Conservation (phyloP, 1,139 yeast genomes). For the Diutina siamensis region DNA sequence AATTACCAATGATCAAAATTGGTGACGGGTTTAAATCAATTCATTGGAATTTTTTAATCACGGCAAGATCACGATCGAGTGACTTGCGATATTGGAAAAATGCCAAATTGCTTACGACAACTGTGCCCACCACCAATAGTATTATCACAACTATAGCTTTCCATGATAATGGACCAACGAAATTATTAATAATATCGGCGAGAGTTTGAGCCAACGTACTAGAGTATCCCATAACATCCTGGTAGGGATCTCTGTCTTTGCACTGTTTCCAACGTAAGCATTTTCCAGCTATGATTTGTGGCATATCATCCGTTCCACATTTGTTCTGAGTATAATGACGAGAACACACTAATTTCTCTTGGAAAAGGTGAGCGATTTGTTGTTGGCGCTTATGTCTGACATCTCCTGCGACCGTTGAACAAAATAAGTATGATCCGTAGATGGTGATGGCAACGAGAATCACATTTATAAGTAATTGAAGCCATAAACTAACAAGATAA, state of each 20-base stretch:
- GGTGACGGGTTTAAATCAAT: background rate
- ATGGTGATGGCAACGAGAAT: background rate
- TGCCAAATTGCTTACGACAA: background rate
- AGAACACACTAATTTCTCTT: background rate
- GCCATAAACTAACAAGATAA: background rate
- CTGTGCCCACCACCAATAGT: background rate
- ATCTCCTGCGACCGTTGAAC: background rate
- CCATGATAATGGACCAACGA: background rate
- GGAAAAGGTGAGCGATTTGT: constrained; percentile 1
- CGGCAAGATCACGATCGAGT: background rate
- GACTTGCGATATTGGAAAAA: background rate
- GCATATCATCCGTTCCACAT: constrained; percentile 2
- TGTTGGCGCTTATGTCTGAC: constrained; percentile 2
- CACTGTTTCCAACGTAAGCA: background rate
- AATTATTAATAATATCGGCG: background rate
- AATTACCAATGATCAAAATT: too few relatives aligned
- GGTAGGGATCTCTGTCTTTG: background rate
- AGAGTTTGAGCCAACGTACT: background rate
- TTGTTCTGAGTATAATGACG: background rate
- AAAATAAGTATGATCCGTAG: background rate
- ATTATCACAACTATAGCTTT: background rate
- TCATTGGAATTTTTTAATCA: background rate
- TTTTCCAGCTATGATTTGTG: background rate
- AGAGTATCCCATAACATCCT: background rate
- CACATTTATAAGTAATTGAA: background rate